Evolutionary conservation across 176 grass and related monocot species (phyloP), one percentile per base, ranked within the genome.

Genomic region (Carex cristatella): DNA sequence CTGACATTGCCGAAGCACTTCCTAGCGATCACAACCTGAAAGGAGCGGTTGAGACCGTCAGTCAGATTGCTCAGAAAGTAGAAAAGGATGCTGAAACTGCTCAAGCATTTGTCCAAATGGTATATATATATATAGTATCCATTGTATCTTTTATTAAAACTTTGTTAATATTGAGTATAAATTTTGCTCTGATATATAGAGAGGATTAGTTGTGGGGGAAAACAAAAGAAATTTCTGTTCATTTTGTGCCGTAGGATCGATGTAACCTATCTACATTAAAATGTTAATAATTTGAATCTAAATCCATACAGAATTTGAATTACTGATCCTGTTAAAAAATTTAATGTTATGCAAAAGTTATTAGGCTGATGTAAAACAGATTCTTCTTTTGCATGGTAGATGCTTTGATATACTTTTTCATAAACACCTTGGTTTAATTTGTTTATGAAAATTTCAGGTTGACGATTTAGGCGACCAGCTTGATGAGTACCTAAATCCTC

Each of bases 101-200:
- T 87, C 90, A 97, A 87, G 73, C 82, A 14, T 48, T 97, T 55
- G 31, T 84, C 85, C 70, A 90, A 37, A 97, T 92, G 92, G 95
- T 97, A 31, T 13, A 63, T 81, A 18, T 81, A 18, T 46, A 40
- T 40, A 40, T 40, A 40, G 4, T 38, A 38, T 38, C 44, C 44
- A 46, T 46, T 46, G 7, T 46, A 46, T 46, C 5, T 46, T 46
- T 46, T 9, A 46, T 46, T 8, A 46, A 8, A 46, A 46, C 42
- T 46, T 46, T 46, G 44, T 46, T 46, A 51, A 38, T 38, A 40
- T 40, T 40, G 38, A 40, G 38, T 40, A 40, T 40, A 40, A 40
- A 40, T 40, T 40, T 40, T 40, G 38, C 5, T 40, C 38, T 40
- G 38, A 40, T 40, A 40, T 40, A 40, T 40, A 40, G 38, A 38